A percentile compares a stretch with the other conserved stretches of the same genome.
Evolutionary conservation across 176 grass and related monocot species (phyloP).

Genomic region (Oropetium thomaeum): DNA sequence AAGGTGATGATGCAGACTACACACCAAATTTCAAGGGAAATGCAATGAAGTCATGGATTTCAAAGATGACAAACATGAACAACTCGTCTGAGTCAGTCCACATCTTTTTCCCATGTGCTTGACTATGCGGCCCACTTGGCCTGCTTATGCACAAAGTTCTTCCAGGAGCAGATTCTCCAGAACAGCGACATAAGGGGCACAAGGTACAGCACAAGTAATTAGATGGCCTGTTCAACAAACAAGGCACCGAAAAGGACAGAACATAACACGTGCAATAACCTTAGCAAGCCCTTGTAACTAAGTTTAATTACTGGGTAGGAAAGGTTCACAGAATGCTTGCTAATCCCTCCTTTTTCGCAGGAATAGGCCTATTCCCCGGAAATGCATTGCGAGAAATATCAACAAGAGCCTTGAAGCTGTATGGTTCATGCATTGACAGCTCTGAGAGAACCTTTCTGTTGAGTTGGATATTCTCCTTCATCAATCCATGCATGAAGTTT

Average conservation of each 20-base stretch:
- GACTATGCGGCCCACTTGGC: constrained; percentile 4
- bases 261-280: not conserved
- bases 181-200: not conserved
- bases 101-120: not conserved
- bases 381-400: constrained; percentile 74
- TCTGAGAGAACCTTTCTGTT: constrained; percentile 96
- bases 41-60: not conserved
- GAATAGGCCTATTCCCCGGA: constrained; percentile 69
- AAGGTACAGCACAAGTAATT: constrained; percentile 3
- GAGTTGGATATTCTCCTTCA: constrained; percentile 93
- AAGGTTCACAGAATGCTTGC: constrained; percentile 51
- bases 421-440: constrained; percentile 91
- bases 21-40: not conserved
- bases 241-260: not conserved
- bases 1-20: not conserved
- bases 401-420: constrained; percentile 92
- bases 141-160: not conserved
- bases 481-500: constrained; percentile 93
- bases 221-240: not conserved
- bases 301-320: not conserved
- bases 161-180: not conserved
- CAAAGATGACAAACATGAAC: not conserved
- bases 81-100: not conserved
- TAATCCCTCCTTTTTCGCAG: constrained; percentile 64
- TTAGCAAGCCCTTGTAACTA: not conserved